phyloP scores from a whole-genome alignment of 2,329 filamentous ascomycete species.

The Hirsutella thompsonii region DNA sequence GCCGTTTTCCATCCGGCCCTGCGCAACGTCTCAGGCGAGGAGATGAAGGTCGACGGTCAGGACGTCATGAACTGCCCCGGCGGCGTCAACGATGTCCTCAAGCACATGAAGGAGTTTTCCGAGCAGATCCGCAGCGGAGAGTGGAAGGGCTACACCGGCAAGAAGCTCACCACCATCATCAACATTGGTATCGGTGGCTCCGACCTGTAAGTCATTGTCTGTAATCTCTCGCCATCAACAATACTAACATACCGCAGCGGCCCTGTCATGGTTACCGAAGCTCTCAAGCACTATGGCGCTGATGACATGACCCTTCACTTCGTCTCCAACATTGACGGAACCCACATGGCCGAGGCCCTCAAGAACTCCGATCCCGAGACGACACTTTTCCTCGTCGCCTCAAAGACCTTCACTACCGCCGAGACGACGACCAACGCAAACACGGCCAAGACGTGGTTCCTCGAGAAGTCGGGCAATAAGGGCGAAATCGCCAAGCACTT shows the following conservation, averaged over 20 bases:
- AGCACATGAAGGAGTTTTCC: constrained; percentile 98
- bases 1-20: constrained; percentile 93
- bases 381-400: constrained; percentile 95
- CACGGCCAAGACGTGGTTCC: constrained; percentile 94
- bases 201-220: constrained; percentile 93
- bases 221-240: no score
- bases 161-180: constrained; percentile 92
- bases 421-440: constrained; percentile 97
- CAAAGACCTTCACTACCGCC: constrained; percentile 98
- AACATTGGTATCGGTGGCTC: constrained; percentile 98
- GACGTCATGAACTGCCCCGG: constrained; percentile 86
- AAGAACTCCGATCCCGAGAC: constrained; percentile 86
- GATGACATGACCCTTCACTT: constrained; percentile 85
- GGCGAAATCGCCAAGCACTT: constrained; percentile 96
- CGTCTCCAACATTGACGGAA: constrained; percentile 98
- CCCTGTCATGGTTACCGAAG: constrained; percentile 97
- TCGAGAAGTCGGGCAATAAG: constrained; percentile 64
- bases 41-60: constrained; percentile 73
- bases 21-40: constrained; percentile 76
- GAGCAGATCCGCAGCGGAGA: constrained; percentile 87
- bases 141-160: constrained; percentile 96
- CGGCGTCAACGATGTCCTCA: constrained; percentile 77
- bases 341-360: constrained; percentile 90
- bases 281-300: constrained; percentile 87
- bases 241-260: no score